phyloP scores from a whole-genome alignment of 768 basidiomycete species.

The Tylopilus felleus region DNA sequence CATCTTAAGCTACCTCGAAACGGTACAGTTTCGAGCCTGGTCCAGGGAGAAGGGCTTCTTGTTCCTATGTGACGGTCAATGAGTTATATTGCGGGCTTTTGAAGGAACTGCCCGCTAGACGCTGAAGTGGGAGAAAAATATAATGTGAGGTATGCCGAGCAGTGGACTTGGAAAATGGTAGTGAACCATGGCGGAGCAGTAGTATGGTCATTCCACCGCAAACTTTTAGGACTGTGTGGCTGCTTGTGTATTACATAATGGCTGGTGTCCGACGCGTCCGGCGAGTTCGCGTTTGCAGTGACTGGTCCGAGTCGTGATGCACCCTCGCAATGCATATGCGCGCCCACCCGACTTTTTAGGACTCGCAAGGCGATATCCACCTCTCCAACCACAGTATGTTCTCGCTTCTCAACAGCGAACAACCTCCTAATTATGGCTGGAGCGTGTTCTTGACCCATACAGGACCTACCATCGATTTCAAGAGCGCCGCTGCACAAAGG shows the following conservation, averaged over 20 bases:
- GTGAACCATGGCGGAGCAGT: too few species aligned
- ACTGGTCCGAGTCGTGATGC: slow-evolving; percentile 38
- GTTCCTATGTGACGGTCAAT: not conserved
- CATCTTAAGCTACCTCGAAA: too few species aligned
- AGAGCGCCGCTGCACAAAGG: slow-evolving; percentile 69
- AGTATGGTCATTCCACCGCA: too few species aligned
- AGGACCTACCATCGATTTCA: slow-evolving; percentile 65
- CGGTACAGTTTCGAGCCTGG: not conserved
- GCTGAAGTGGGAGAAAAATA: too few species aligned
- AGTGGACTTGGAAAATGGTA: too few species aligned
- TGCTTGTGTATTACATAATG: too few species aligned
- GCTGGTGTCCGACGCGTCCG: too few species aligned
- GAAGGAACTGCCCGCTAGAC: too few species aligned
- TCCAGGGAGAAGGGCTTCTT: not conserved
- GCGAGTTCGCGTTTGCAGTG: too few species aligned
- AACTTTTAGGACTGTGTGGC: too few species aligned
- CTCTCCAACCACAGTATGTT: slow-evolving; percentile 53
- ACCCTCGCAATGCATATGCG: slow-evolving; percentile 47
- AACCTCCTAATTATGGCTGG: slow-evolving; percentile 7
- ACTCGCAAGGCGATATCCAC: slow-evolving; percentile 56
- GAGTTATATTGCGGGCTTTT: too few species aligned
- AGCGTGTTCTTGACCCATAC: slow-evolving; percentile 27
- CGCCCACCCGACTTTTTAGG: slow-evolving; percentile 53
- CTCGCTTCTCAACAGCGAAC: not conserved
- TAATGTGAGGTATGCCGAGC: too few species aligned